These are phyloP conservation scores for Aspergillus sp. DNA, from an alignment of 2,329 filamentous ascomycete genomes.

Conservation along the genomic window DNA sequence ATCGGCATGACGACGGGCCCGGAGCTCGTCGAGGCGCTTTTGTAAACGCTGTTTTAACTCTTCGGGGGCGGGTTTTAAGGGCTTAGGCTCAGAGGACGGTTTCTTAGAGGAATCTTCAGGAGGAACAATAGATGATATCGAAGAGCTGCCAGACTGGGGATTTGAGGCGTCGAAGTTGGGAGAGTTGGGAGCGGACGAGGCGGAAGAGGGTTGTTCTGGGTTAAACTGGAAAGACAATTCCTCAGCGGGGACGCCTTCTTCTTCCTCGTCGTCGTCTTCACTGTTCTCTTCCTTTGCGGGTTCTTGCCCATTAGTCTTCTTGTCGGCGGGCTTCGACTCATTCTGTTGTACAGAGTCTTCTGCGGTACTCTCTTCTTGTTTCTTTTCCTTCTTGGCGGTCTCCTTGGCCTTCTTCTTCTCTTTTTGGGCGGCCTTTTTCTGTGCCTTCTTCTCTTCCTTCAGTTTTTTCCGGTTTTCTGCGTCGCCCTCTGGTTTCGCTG, in stretches of 20 bases:
- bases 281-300: slow-evolving; percentile 16
- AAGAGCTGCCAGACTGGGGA: slow-evolving; percentile 55
- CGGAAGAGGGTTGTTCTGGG: slow-evolving; percentile 34
- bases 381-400: slow-evolving; percentile 17
- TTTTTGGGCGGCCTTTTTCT: slow-evolving; percentile 30
- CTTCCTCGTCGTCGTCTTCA: slow-evolving; percentile 17
- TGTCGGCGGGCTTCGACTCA: slow-evolving; percentile 13
- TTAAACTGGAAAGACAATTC: slow-evolving; percentile 47
- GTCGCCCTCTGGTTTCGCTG: slow-evolving; percentile 23
- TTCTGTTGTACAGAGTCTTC: slow-evolving; percentile 11
- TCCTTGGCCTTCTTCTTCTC: slow-evolving; percentile 38
- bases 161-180: slow-evolving; percentile 51
- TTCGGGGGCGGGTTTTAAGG: slow-evolving; percentile 65
- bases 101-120: slow-evolving; percentile 21
- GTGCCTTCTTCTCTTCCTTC: slow-evolving; percentile 47
- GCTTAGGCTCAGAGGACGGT: slow-evolving; percentile 47
- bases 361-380: slow-evolving; percentile 18
- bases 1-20: slow-evolving; percentile 81
- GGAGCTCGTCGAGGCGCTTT: slow-evolving; percentile 77
- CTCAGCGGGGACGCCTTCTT: slow-evolving; percentile 43
- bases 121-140: slow-evolving; percentile 62
- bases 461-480: slow-evolving; percentile 36
- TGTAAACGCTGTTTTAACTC: slow-evolving; percentile 73
- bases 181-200: slow-evolving; percentile 51
- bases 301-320: slow-evolving; percentile 14